phyloP scores from a whole-genome alignment of 208 protist species.

The Acanthamoeba castellanii region DNA sequence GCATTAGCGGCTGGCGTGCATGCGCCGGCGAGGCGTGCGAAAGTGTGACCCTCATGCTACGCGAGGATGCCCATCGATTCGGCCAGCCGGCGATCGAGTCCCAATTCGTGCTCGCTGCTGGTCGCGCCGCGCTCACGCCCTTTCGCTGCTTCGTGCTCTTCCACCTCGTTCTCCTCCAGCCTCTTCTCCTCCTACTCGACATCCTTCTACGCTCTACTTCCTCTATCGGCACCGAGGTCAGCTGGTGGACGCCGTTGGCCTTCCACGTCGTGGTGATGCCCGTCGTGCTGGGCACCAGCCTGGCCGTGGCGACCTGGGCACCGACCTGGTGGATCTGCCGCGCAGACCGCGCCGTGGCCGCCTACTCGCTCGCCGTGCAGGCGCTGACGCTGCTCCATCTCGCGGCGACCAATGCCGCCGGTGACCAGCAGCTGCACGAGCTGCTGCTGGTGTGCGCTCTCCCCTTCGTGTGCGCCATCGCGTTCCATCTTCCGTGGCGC shows the following conservation, averaged over 20 bases:
- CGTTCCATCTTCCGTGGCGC: constrained; percentile 18
- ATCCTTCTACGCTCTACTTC: background rate
- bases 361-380: constrained; percentile 25
- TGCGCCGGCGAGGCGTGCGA: constrained; percentile 26
- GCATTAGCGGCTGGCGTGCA: background rate
- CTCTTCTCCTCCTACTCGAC: constrained; percentile 14
- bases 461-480: constrained; percentile 19
- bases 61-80: constrained; percentile 18
- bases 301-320: constrained; percentile 15
- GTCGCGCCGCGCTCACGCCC: background rate
- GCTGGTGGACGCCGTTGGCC: background rate
- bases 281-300: background rate
- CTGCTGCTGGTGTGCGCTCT: constrained; percentile 23
- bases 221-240: background rate
- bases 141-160: constrained; percentile 59
- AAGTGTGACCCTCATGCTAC: background rate
- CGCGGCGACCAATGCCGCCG: background rate
- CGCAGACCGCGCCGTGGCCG: background rate
- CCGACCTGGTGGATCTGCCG: background rate
- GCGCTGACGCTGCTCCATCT: background rate
- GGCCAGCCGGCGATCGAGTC: constrained; percentile 1
- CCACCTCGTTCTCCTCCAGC: constrained; percentile 25
- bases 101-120: constrained; percentile 9
- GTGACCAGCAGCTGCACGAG: background rate
- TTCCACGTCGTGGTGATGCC: constrained; percentile 24